Evolutionary conservation across 2,329 filamentous ascomycete genomes (phyloP).

Genomic region (Sporothrix curviconia): DNA sequence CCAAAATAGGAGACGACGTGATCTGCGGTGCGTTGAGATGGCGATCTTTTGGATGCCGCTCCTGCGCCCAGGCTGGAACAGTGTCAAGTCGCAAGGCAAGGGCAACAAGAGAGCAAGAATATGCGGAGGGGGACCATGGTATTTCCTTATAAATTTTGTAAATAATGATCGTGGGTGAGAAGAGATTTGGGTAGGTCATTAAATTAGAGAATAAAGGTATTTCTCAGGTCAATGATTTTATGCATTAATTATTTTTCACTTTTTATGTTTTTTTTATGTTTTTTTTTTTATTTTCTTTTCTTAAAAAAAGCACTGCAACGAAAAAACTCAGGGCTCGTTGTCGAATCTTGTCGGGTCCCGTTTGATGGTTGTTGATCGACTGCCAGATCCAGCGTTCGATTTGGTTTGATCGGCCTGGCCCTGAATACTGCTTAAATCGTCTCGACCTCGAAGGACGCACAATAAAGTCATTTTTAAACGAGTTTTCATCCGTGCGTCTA

Average conservation of each 20-base stretch:
- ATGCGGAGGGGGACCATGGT: background rate
- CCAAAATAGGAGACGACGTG: background rate
- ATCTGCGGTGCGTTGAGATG: slow-evolving; percentile 3
- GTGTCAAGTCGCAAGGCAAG: background rate
- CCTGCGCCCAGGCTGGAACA: background rate
- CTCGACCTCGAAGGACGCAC: background rate
- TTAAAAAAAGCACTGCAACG: too few species aligned
- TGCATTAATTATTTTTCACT: too few species aligned
- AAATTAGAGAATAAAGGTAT: too few species aligned
- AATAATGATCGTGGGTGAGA: background rate
- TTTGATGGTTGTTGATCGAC: slow-evolving; percentile 10
- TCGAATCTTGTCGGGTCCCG: background rate
- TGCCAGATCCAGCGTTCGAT: slow-evolving; percentile 5
- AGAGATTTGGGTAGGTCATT: too few species aligned
- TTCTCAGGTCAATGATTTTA: too few species aligned
- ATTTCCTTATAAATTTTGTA: background rate
- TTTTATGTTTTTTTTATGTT: too few species aligned
- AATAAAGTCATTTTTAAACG: background rate
- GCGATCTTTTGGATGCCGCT: background rate
- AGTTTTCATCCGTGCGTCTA: background rate
- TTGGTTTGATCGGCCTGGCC: slow-evolving; percentile 6
- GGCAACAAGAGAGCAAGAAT: too few species aligned
- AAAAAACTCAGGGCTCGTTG: too few species aligned
- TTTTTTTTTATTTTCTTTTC: background rate
- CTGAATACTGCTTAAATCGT: slow-evolving; percentile 8